Percentiles rank a stretch among this genome's conserved stretches.
phyloP scores from a whole-genome alignment of 2,329 filamentous ascomycete genomes.

The Annulohypoxylon truncatum region DNA sequence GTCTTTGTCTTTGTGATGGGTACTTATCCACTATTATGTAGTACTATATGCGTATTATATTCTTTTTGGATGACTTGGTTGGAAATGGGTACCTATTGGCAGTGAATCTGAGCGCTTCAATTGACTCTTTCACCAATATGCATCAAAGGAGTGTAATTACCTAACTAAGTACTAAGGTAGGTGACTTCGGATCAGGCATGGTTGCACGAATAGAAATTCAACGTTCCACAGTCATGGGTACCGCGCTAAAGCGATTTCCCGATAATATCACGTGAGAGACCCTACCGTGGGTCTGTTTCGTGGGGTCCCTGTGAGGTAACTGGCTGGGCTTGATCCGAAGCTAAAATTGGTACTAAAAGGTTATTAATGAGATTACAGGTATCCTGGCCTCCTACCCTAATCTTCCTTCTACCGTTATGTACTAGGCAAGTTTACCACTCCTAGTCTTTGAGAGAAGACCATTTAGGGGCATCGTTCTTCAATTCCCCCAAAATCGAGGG shows the following conservation, averaged over 20 bases:
- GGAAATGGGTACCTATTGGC: neutral
- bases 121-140: neutral
- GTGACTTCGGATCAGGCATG: neutral
- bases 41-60: neutral
- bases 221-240: neutral
- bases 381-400: conserved; percentile 22
- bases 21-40: neutral
- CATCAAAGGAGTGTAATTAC: neutral
- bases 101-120: neutral
- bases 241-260: conserved; percentile 6
- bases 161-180: too few relatives aligned
- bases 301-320: conserved; percentile 19
- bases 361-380: conserved; percentile 34
- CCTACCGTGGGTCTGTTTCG: conserved; percentile 7
- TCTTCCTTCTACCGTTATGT: neutral
- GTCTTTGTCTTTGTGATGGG: neutral
- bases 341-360: conserved; percentile 29
- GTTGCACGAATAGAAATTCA: neutral
- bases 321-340: conserved; percentile 18
- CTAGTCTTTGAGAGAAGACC: conserved; percentile 1
- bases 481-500: conserved; percentile 1
- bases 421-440: conserved; percentile 4
- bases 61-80: neutral
- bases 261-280: conserved; percentile 14
- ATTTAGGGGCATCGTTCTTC: conserved; percentile 12